Evolutionary conservation across 2,329 filamentous ascomycete genomes (phyloP), one percentile per base, ranked within the genome.

Genomic region (Cladosporium velox): DNA sequence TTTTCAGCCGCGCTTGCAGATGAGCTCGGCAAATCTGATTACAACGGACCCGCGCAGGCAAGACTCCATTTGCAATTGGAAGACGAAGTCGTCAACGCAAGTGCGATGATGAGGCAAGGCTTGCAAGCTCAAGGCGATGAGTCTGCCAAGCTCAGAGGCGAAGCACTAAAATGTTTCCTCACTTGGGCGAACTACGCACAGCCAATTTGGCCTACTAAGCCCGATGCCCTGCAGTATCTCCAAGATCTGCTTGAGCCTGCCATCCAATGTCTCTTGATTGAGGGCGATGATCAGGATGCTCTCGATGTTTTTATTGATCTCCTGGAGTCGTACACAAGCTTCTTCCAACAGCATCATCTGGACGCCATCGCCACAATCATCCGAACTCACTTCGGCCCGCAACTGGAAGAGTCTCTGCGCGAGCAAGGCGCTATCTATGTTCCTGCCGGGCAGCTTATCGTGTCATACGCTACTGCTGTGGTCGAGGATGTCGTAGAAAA

Each of bases 131-230:
- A 51, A 30, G 15, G 44, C 59, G 3, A 51, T 24, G 41, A 62
- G 26, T 52, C 59, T 11, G 26, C 35, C 8, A 67, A 65, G 26
- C 30, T 72, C 35, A 67, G 69, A 51, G 65, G 68, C 8, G 72
- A 74, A 47, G 78, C 76, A 35, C 67, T 78, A 32, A 72, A 72
- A 51, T 74, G 72, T 69, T 80, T 78, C 65, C 65, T 69, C 14
- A 85, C 89, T 4, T 94, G 91, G 90, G 84, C 92, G 35, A 83
- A 87, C 70, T 93, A 92, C 73, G 88, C 88, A 5, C 90, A 92
- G 72, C 85, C 86, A 38, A 83, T 86, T 32, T 87, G 88, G 59
- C 80, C 85, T 3, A 83, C 85, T 55, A 84, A 85, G 38, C 84
- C 84, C 18, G 81, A 85, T 18, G 81, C 90, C 35, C 79, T 90